Conservation (phyloP, 2,329 filamentous ascomycete genomes). For the Macrophomina tecta region DNA sequence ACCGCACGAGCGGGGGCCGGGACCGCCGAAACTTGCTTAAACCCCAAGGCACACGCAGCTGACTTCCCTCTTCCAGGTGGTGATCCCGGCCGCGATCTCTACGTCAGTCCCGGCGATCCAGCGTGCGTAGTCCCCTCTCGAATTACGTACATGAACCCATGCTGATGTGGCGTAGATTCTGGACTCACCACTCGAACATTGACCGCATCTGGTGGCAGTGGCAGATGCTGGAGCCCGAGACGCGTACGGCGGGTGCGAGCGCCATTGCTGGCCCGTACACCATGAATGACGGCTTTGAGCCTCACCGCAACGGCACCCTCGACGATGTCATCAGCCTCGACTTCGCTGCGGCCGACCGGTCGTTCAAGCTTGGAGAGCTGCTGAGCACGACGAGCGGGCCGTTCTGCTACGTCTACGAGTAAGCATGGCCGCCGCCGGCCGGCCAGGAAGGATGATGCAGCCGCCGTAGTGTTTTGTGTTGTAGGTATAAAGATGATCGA, state of each 20-base stretch:
- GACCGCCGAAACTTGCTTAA: not conserved
- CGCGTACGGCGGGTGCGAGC: slow-evolving; percentile 38
- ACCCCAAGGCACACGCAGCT: not conserved
- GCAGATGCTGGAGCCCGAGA: slow-evolving; percentile 53
- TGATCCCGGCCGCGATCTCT: slow-evolving; percentile 54
- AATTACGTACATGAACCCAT: not conserved
- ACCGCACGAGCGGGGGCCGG: not conserved
- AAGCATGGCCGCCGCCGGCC: not conserved
- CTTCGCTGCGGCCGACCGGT: slow-evolving; percentile 34
- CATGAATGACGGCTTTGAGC: slow-evolving; percentile 52
- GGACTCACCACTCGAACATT: slow-evolving; percentile 55
- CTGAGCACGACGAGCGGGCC: slow-evolving; percentile 52
- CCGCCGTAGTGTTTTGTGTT: not conserved
- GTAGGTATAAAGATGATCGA: not conserved
- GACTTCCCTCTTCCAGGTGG: slow-evolving; percentile 36
- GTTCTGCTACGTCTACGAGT: slow-evolving; percentile 55
- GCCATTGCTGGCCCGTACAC: slow-evolving; percentile 48
- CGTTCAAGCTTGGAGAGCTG: slow-evolving; percentile 44
- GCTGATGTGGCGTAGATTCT: slow-evolving; percentile 26
- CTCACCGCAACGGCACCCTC: slow-evolving; percentile 52
- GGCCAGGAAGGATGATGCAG: not conserved
- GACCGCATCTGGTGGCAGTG: slow-evolving; percentile 59
- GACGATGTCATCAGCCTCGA: slow-evolving; percentile 48
- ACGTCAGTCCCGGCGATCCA: slow-evolving; percentile 54
- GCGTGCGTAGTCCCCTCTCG: slow-evolving; percentile 17